Percentiles rank a stretch among this genome's conserved stretches.
Evolutionary conservation across 23 red algal genomes (phyloP).

Genomic region (Gracilaria domingensis): DNA sequence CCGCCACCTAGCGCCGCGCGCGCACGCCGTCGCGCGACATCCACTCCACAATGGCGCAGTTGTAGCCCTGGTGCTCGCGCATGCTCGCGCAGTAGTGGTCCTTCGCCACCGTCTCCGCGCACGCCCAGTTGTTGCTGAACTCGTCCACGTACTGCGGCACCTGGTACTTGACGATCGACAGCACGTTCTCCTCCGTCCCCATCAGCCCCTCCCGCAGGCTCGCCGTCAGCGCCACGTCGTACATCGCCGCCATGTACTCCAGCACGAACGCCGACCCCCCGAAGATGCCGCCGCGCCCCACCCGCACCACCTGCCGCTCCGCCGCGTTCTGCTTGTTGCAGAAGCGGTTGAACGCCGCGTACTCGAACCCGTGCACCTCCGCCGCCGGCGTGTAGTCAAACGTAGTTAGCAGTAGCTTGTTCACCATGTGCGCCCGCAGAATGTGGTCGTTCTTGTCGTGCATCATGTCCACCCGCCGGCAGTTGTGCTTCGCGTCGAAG

Average conservation of each 20-base stretch:
- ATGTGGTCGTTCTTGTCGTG: constrained; percentile 70
- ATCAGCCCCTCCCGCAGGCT: constrained; percentile 64
- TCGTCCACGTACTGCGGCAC: constrained; percentile 76
- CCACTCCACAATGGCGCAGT: constrained; percentile 73
- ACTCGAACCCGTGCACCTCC: constrained; percentile 78
- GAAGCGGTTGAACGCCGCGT: constrained; percentile 55
- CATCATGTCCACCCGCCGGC: constrained; percentile 42
- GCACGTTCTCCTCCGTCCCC: constrained; percentile 79
- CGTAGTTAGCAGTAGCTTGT: constrained; percentile 67
- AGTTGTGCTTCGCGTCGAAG: constrained; percentile 77
- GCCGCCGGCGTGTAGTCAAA: constrained; percentile 72
- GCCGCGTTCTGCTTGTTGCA: constrained; percentile 33
- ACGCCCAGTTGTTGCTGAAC: constrained; percentile 83
- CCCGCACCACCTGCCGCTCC: constrained; percentile 42
- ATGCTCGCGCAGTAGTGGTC: constrained; percentile 61
- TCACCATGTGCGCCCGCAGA: constrained; percentile 65
- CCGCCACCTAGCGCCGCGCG: too few relatives aligned
- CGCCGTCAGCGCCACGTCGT: constrained; percentile 74
- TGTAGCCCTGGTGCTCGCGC: constrained; percentile 57
- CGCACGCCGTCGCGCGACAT: constrained; percentile 39
- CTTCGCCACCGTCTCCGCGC: constrained; percentile 49
- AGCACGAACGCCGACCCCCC: constrained; percentile 75
- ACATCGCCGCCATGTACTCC: constrained; percentile 72
- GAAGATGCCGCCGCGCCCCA: constrained; percentile 68
- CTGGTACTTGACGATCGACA: constrained; percentile 71